Evolutionary conservation across 306 rosid genomes (phyloP), one percentile per base, ranked within the genome.

Genomic region (Hippophae rhamnoides): DNA sequence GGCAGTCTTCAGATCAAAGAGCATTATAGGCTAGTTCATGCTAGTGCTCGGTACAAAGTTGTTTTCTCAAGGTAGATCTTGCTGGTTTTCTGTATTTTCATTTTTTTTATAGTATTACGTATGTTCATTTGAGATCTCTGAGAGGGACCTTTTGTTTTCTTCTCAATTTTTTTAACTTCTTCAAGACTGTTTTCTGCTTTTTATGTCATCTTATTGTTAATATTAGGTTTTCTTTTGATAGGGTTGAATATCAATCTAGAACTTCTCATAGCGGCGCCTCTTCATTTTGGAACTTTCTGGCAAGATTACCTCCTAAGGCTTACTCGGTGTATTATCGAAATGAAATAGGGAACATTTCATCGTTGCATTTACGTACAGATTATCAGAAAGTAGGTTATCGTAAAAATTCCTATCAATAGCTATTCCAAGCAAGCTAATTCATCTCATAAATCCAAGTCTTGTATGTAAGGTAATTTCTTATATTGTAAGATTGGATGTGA

Each of bases 311-410:
- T 56, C 95, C 99, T 41, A 80, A 81, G 80, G 95, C 84, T 71
- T 96, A 92, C 80, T 92, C 99, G 27, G 95, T 88, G 58, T 82
- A 85, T 72, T 88, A 92, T 75, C 86, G 96, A 38, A 96, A 92
- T 62, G 84, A 57, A 57, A 92, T 92, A 48, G 96, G 99, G 56
- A 92, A 92, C 81, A 86, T 92, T 68, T 88, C 99, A 6, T 71
- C 99, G 53, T 92, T 96, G 11, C 95, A 76, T 80, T 76, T 92
- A 58, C 95, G 96, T 49, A 74, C 79, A 48, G 90, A 79, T 73
- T 73, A 69, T 77, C 72, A 52, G 58, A 83, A 75, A 89, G 96
- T 92, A 74, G 13, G 43, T 27, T 27, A 2, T 53, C 50, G 43
- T 6, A 47, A 26, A 41, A 23, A 8, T 56, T 54, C 10, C 46